Base-by-base conservation (phyloP, 2,329 filamentous ascomycete genomes). In the Pestalotiopsis sp. region DNA sequence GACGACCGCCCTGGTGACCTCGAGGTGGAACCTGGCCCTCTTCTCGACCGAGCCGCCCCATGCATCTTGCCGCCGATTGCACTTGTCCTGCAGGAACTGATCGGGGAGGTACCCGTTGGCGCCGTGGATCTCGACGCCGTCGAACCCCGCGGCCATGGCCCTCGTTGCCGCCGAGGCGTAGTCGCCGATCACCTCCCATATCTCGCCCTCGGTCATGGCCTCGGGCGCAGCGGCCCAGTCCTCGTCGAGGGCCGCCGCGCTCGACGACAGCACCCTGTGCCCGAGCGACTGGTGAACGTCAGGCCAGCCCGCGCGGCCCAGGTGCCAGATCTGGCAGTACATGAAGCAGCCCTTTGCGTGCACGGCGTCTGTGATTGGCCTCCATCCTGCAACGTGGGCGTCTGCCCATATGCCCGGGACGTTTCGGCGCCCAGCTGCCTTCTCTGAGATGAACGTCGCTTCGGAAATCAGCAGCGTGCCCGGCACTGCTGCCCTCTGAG, bases 141-240 rank as follows among this genome's bases (percentile, higher is more conserved):
- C 92, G 57, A 91, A 90, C 0, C 92, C 92, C 3, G 85, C 86
- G 20, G 85, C 77, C 3, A 93, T 75, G 0, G 91, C 86, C 35
- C 87, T 83, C 68, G 83, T 83, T 0, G 85, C 82, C 1, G 86
- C 85, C 0, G 81, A 83, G 1, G 84, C 85, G 76, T 86, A 94
- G 0, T 88, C 88, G 0, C 75, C 76, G 77, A 93, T 91, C 69
- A 89, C 83, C 3, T 84, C 76, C 71, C 86, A 81, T 66, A 94
- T 94, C 20, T 93, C 91, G 1, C 85, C 80, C 64, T 87, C 82
- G 0, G 86, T 91, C 85, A 94, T 87, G 26, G 84, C 89, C 65
- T 86, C 86, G 1, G 91, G 91, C 3, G 85, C 85, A 9, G 30
- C 0, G 78, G 78, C 1, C 79, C 77, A 9, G 86, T 82, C 4